phyloP scores from a whole-genome alignment of 2,329 filamentous ascomycete genomes.

The Talaromyces atroroseus region DNA sequence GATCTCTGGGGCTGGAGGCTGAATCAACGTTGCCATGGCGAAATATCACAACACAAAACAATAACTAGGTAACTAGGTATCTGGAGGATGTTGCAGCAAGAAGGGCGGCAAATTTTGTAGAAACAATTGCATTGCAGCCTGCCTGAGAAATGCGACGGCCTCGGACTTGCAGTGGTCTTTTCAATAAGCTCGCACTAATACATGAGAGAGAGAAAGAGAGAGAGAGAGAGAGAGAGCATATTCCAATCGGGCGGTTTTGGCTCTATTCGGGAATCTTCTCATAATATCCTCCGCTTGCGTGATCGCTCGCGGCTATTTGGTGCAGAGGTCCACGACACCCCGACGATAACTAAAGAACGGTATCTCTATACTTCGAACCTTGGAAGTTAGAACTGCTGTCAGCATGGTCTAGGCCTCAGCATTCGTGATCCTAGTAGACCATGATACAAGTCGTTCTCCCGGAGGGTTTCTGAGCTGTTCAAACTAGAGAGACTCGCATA shows the following conservation, averaged over 20 bases:
- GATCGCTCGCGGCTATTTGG: constrained; percentile 6
- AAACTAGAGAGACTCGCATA: too few species aligned
- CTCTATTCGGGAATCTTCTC: constrained; percentile 12
- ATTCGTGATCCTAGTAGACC: too few species aligned
- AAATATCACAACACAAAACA: not conserved
- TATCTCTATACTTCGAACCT: not conserved
- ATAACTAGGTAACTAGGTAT: not conserved
- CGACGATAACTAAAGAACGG: not conserved
- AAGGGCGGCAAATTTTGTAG: not conserved
- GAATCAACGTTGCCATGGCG: not conserved
- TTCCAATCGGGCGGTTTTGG: constrained; percentile 9
- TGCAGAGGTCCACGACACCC: not conserved
- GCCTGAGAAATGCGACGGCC: too few species aligned
- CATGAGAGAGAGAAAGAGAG: too few species aligned
- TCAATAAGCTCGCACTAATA: too few species aligned
- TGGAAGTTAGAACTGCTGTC: too few species aligned
- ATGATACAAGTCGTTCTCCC: not conserved
- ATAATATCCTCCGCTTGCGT: constrained; percentile 21
- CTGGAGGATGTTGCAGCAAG: not conserved
- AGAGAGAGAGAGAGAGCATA: too few species aligned
- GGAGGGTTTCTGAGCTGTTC: not conserved
- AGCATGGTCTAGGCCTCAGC: too few species aligned
- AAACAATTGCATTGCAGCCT: not conserved
- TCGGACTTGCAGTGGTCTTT: too few species aligned
- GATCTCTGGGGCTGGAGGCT: not conserved